phyloP scores from a whole-genome alignment of 2,329 filamentous ascomycete species.

The Chaetomium globosum region DNA sequence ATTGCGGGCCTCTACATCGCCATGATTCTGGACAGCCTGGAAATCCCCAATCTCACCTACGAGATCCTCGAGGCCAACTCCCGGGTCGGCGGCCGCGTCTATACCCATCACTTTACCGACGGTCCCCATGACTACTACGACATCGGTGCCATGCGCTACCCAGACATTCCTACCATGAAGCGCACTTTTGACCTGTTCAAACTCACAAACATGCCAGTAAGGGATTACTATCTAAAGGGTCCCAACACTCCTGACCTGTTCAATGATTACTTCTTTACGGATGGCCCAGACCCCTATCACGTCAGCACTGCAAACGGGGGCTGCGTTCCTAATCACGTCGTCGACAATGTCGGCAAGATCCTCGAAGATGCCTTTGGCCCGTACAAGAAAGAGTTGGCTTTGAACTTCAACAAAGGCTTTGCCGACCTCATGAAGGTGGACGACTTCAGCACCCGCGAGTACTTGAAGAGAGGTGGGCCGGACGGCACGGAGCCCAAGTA shows the following conservation, averaged over 20 bases:
- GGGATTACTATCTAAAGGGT: not conserved
- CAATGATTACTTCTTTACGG: not conserved
- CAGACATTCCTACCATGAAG: not conserved
- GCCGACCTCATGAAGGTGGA: not conserved
- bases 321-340: not conserved
- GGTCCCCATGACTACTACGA: not conserved
- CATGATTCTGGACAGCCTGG: not conserved
- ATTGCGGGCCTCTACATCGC: not conserved
- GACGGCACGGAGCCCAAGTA: not conserved
- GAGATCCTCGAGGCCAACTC: not conserved
- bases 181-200: not conserved
- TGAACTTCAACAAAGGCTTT: not conserved
- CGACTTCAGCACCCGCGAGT: not conserved
- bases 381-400: not conserved
- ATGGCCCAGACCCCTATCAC: not conserved
- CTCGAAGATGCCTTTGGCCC: not conserved
- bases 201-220: not conserved
- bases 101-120: not conserved
- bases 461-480: not conserved
- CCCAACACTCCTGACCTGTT: not conserved
- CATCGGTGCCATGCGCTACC: not conserved
- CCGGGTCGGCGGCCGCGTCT: not conserved
- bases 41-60: not conserved
- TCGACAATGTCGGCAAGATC: not conserved
- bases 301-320: not conserved